Evolutionary conservation across 129 eudicot genomes (phyloP), one percentile per base, ranked within the genome.

Genomic region (Escallonia rubra): DNA sequence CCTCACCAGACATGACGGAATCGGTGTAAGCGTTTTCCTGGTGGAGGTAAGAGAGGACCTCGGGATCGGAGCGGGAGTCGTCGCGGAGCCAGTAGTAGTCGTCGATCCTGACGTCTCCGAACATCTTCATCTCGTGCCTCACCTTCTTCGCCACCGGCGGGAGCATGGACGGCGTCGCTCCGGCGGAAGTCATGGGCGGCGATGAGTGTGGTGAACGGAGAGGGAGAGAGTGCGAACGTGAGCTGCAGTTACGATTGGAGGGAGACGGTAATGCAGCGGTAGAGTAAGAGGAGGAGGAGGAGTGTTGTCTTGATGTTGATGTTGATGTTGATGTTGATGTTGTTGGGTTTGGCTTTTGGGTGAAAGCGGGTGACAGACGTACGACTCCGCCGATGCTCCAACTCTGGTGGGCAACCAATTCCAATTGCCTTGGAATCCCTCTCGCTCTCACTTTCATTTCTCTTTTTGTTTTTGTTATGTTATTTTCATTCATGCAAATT

Each of bases 41-140:
- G 1, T 74, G 74, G 43, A 90, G 80, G 61, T 90, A 64, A 7
- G 80, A 75, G 45, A 87, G 75, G 5, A 90, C 54, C 12, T 85
- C 80, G 8, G 95, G 84, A 69, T 87, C 49, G 6, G 95, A 65
- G 51, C 97, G 92, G 57, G 92, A 85, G 65, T 90, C 97, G 39
- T 90, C 97, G 51, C 97, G 95, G 12, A 90, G 86, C 97, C 97
- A 90, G 83, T 90, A 90, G 80, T 87, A 91, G 38, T 87, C 74
- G 60, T 91, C 97, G 68, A 87, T 69, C 54, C 97, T 85, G 39
- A 85, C 90, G 70, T 91, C 97, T 47, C 92, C 95, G 50, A 87
- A 85, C 87, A 85, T 71, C 80, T 91, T 85, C 97, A 91, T 71
- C 45, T 80, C 87, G 75, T 82, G 88, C 65, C 61, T 85, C 82